Evolutionary conservation across 2,329 filamentous ascomycete species (phyloP).

Genomic region (Neodidymelliopsis sp.): DNA sequence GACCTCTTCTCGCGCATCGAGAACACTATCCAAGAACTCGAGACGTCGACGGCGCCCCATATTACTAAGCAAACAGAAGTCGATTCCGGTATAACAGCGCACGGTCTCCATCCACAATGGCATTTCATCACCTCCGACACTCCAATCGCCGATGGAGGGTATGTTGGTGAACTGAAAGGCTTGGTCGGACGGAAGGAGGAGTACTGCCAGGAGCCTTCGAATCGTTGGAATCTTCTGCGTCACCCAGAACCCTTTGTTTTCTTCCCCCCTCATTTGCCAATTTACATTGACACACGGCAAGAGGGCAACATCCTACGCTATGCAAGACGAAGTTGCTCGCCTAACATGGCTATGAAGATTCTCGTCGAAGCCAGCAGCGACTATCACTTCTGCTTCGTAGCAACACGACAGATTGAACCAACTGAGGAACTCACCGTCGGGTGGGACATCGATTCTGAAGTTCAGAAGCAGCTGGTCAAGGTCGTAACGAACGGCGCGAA

Average conservation of each 20-base stretch:
- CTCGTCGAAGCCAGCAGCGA: conserved; percentile 73
- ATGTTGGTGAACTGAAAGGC: conserved; percentile 76
- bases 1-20: conserved; percentile 75
- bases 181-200: conserved; percentile 57
- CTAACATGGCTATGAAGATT: conserved; percentile 88
- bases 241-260: conserved; percentile 63
- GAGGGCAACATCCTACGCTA: conserved; percentile 89
- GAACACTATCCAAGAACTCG: conserved; percentile 61
- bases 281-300: conserved; percentile 90
- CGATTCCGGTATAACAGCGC: conserved; percentile 55
- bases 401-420: conserved; percentile 78
- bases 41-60: conserved; percentile 58
- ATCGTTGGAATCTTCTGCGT: conserved; percentile 56
- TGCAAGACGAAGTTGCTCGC: conserved; percentile 88
- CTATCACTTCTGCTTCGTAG: conserved; percentile 93
- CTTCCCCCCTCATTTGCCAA: conserved; percentile 82
- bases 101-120: conserved; percentile 72
- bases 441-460: conserved; percentile 60
- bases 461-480: conserved; percentile 65
- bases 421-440: conserved; percentile 72
- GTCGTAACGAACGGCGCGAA: conserved; percentile 70
- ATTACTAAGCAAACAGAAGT: conserved; percentile 62
- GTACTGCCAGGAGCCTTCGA: conserved; percentile 55
- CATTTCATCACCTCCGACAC: conserved; percentile 68
- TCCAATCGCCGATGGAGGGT: conserved; percentile 59